A percentile compares a stretch with the other conserved stretches of the same genome.
These are phyloP conservation scores for Talaromyces islandicus DNA, from an alignment of 2,329 filamentous ascomycete species.

Conservation along the genomic window DNA sequence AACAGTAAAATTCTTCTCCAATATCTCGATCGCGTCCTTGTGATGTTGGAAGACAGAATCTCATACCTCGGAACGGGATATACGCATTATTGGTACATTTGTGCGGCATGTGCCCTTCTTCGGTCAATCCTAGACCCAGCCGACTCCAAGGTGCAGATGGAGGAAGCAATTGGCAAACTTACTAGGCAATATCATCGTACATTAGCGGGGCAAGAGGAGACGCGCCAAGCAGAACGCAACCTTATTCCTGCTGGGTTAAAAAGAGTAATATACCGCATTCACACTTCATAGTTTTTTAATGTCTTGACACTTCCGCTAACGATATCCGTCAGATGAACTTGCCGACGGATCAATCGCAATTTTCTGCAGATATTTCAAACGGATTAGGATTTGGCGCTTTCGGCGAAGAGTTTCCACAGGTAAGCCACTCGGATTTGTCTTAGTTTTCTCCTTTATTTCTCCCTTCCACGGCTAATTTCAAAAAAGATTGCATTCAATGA, in stretches of 20 bases:
- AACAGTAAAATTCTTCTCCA: conserved; percentile 12
- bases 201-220: conserved; percentile 15
- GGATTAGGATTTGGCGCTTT: not conserved
- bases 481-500: not conserved
- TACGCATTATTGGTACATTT: conserved; percentile 30
- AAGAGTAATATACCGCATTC: not conserved
- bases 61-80: conserved; percentile 27
- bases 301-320: not conserved
- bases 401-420: not conserved
- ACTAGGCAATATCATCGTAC: conserved; percentile 17
- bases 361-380: not conserved
- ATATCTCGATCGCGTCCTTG: conserved; percentile 21
- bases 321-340: not conserved
- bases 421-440: not conserved
- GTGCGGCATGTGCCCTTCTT: conserved; percentile 26
- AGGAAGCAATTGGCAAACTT: conserved; percentile 18
- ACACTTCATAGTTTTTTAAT: not conserved
- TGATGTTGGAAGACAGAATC: conserved; percentile 28
- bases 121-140: conserved; percentile 18
- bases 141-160: conserved; percentile 16
- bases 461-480: not conserved
- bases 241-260: conserved; percentile 1
- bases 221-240: conserved; percentile 11
- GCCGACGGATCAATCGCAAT: not conserved
- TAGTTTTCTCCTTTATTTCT: not conserved